Evolutionary conservation across 352 stramenopile species (phyloP).

Genomic region (Thraustochytrium sp.): DNA sequence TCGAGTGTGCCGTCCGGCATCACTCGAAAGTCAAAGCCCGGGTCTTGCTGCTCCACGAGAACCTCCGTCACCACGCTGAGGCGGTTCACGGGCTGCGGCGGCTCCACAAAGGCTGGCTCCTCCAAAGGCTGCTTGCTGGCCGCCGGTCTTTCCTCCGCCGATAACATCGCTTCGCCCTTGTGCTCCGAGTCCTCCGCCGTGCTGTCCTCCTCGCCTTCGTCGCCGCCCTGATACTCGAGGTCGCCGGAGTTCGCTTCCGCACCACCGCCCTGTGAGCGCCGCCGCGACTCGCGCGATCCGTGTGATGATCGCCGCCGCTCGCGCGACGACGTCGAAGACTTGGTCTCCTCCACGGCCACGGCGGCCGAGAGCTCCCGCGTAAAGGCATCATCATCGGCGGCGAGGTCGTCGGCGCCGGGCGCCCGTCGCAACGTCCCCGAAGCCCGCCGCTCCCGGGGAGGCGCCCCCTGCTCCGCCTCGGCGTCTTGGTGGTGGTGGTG

Average conservation of each 20-base stretch:
- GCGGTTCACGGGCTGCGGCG: not conserved
- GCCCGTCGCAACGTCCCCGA: too few relatives aligned
- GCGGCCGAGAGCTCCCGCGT: too few relatives aligned
- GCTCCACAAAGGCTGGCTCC: not conserved
- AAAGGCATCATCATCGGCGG: too few relatives aligned
- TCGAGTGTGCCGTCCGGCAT: slow-evolving; percentile 2
- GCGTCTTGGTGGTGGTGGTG: too few relatives aligned
- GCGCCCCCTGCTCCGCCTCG: too few relatives aligned
- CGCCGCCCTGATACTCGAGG: not conserved
- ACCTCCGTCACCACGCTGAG: slow-evolving; percentile 21
- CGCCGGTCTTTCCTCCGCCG: not conserved
- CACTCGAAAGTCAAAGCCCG: not conserved
- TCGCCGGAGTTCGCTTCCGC: not conserved
- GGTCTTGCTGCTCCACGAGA: not conserved
- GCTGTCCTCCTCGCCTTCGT: not conserved
- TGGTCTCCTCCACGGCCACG: too few relatives aligned
- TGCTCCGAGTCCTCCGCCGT: not conserved
- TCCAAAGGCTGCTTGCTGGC: too few relatives aligned
- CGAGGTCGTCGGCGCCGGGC: too few relatives aligned
- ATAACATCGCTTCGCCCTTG: not conserved
- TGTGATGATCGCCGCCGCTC: too few relatives aligned
- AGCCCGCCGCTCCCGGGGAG: too few relatives aligned
- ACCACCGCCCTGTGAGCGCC: not conserved
- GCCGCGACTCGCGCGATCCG: too few relatives aligned
- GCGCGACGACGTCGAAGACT: too few relatives aligned